These are phyloP conservation scores for Pyricularia pennisetigena DNA, from an alignment of 2,329 filamentous ascomycete genomes.

Conservation along the genomic window DNA sequence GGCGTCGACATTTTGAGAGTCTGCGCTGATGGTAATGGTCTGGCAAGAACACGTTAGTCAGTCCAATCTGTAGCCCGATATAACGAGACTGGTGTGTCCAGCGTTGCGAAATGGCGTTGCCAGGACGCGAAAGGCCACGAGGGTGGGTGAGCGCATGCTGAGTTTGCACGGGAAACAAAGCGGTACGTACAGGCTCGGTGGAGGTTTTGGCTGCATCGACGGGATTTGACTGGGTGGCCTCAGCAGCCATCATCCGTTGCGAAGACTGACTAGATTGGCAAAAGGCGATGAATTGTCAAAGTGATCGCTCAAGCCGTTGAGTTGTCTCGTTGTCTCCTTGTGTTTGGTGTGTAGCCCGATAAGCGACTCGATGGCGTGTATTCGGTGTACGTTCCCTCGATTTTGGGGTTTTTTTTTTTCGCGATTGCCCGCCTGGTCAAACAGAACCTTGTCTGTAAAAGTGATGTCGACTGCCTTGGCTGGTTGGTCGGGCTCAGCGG, in stretches of 20 bases:
- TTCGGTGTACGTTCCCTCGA: not conserved
- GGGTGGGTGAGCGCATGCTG: not conserved
- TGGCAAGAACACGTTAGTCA: slow-evolving; percentile 11
- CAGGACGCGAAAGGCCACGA: not conserved
- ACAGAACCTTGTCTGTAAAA: not conserved
- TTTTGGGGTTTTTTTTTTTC: not conserved
- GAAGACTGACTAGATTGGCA: slow-evolving; percentile 17
- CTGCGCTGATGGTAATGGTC: slow-evolving; percentile 24
- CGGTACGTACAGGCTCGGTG: slow-evolving; percentile 26
- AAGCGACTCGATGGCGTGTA: not conserved
- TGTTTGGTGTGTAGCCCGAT: not conserved
- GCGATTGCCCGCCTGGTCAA: not conserved
- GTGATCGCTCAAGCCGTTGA: slow-evolving; percentile 11
- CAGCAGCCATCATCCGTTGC: slow-evolving; percentile 57
- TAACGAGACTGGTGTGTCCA: not conserved
- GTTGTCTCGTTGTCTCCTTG: not conserved
- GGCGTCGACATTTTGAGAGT: slow-evolving; percentile 36
- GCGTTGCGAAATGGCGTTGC: not conserved
- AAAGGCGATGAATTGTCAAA: slow-evolving; percentile 5
- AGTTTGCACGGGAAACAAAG: not conserved
- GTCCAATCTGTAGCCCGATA: not conserved
- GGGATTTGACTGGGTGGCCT: slow-evolving; percentile 43
- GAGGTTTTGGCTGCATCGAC: slow-evolving; percentile 42
- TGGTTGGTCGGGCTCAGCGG: slow-evolving; percentile 1
- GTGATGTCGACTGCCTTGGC: slow-evolving; percentile 3